A percentile compares a stretch with the other conserved stretches of the same genome.
phyloP scores from a whole-genome alignment of 768 basidiomycete species.

The Russula foetens region DNA sequence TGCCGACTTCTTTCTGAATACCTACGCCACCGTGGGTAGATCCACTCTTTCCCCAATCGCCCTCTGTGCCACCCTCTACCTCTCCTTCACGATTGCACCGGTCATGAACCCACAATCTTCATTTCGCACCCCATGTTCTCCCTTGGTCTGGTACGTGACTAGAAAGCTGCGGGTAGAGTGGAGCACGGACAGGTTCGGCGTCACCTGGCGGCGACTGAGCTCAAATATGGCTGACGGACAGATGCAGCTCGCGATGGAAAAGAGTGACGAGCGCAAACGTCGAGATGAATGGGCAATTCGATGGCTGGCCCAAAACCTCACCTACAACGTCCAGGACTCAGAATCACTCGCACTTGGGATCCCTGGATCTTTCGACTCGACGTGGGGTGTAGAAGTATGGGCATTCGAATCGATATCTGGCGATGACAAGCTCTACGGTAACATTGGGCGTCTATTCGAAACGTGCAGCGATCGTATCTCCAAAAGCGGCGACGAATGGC shows the following conservation, averaged over 20 bases:
- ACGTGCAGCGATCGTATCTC: constrained; percentile 6
- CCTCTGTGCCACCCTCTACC: constrained; percentile 4
- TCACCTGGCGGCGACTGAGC: not conserved
- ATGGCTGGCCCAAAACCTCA: constrained; percentile 2
- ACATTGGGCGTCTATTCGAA: constrained; percentile 4
- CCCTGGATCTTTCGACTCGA: constrained; percentile 4
- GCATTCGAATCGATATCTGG: not conserved
- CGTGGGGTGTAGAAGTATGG: constrained; percentile 5
- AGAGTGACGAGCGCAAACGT: not conserved
- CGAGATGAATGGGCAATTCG: constrained; percentile 14
- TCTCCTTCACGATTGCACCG: constrained; percentile 8
- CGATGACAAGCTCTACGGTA: not conserved
- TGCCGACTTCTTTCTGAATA: constrained; percentile 35
- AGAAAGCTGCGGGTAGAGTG: not conserved
- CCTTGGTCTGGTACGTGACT: constrained; percentile 3
- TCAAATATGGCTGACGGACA: constrained; percentile 10
- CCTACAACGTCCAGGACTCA: constrained; percentile 7
- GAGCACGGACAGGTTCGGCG: not conserved
- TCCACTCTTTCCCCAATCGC: not conserved
- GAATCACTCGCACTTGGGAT: constrained; percentile 11
- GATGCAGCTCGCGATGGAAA: constrained; percentile 12
- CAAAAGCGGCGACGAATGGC: no score
- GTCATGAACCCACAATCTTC: constrained; percentile 1
- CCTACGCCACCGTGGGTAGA: constrained; percentile 9
- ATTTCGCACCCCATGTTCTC: constrained; percentile 3